Percentiles rank a stretch among this genome's conserved stretches.
These are phyloP conservation scores for Uronychia setigera DNA, from an alignment of 73 alveolate species.

Conservation along the genomic window DNA sequence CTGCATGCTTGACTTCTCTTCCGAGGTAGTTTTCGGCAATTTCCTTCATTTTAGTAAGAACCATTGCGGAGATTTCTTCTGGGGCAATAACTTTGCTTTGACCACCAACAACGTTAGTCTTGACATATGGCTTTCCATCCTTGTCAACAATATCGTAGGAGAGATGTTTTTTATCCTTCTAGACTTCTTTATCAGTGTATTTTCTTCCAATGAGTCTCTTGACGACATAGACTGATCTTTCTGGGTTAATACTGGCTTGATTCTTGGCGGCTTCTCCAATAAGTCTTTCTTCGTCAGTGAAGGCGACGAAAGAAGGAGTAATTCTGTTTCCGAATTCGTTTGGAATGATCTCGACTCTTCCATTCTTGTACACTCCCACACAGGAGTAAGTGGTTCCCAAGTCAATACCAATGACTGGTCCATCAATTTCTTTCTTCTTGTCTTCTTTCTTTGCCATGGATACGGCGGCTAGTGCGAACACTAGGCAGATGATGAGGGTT, in stretches of 20 bases:
- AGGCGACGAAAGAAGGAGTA: conserved; percentile 96
- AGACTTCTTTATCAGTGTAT: conserved; percentile 83
- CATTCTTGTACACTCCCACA: conserved; percentile 91
- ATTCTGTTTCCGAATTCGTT: conserved; percentile 84
- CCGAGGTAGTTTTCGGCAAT: conserved; percentile 95
- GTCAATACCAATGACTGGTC: conserved; percentile 91
- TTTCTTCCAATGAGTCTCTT: conserved; percentile 85
- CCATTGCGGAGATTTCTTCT: conserved; percentile 94
- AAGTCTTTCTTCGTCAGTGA: conserved; percentile 88
- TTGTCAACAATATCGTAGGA: conserved; percentile 91
- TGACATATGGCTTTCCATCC: conserved; percentile 82
- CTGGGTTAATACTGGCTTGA: conserved; percentile 88
- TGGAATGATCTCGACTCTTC: conserved; percentile 91
- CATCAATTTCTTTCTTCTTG: conserved; percentile 16
- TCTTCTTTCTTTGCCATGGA: too few relatives aligned
- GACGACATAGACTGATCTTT: conserved; percentile 79
- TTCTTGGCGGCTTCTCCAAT: conserved; percentile 97
- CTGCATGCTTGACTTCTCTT: conserved; percentile 94
- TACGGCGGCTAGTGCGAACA: too few relatives aligned
- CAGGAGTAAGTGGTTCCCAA: conserved; percentile 97
- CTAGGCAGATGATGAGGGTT: too few relatives aligned
- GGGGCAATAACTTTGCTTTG: conserved; percentile 80
- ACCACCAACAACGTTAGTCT: conserved; percentile 64
- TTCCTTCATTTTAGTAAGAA: conserved; percentile 90
- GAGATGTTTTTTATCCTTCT: conserved; percentile 87